phyloP scores from a whole-genome alignment of 208 protist genomes.

The Crithidia brevicula region DNA sequence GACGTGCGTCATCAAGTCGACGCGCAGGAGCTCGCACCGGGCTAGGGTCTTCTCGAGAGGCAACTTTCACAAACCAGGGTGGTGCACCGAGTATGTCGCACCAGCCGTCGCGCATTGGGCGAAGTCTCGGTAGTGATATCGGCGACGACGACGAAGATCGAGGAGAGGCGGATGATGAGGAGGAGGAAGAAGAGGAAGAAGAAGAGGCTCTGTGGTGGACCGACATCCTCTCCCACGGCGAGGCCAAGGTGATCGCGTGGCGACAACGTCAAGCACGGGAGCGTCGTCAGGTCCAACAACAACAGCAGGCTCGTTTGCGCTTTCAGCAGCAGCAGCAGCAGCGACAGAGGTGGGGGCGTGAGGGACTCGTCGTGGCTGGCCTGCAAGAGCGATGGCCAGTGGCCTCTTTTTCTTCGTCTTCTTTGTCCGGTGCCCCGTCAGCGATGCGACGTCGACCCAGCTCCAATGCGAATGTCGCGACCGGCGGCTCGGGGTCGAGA shows the following conservation, averaged over 20 bases:
- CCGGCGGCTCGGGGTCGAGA: not conserved
- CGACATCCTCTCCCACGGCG: conserved; percentile 51
- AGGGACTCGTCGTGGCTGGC: not conserved
- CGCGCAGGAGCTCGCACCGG: too few relatives aligned
- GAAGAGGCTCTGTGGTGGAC: conserved; percentile 63
- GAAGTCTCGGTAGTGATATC: too few relatives aligned
- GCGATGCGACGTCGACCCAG: not conserved
- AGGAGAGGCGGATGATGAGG: too few relatives aligned
- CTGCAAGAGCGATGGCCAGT: too few relatives aligned
- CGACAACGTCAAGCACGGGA: conserved; percentile 24
- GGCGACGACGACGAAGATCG: too few relatives aligned
- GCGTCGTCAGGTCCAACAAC: conserved; percentile 14
- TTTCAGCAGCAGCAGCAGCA: conserved; percentile 22
- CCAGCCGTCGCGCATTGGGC: too few relatives aligned
- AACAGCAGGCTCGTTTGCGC: conserved; percentile 11
- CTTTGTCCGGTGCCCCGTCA: too few relatives aligned
- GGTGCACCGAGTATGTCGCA: too few relatives aligned
- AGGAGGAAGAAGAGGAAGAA: conserved; percentile 20
- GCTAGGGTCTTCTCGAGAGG: too few relatives aligned
- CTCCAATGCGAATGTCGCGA: not conserved
- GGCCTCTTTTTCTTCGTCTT: too few relatives aligned
- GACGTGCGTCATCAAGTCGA: too few relatives aligned
- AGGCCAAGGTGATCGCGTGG: conserved; percentile 21
- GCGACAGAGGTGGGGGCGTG: conserved; percentile 4
- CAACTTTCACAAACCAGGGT: too few relatives aligned